Base-by-base conservation (phyloP, 2,329 filamentous ascomycete species). In the Colletotrichum liaoningense region DNA sequence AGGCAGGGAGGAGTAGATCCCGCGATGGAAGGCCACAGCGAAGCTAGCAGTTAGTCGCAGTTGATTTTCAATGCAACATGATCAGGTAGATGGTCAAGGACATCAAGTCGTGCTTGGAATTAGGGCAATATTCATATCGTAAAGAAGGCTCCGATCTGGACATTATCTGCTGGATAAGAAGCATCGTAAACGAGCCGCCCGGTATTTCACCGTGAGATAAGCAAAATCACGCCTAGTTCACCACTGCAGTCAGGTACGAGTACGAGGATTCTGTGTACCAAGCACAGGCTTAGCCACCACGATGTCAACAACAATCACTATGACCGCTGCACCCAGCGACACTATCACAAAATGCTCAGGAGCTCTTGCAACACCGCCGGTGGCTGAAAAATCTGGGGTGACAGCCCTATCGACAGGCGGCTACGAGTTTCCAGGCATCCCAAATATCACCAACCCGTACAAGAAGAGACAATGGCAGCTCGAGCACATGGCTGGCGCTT, bases 341-440 rank as follows among this genome's bases (percentile, higher is more conserved):
- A 14, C 19, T 35, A 12, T 30, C 14, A 42, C 38, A 19, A 42
- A 42, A 8, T 8, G 16, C 19, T 42, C 38, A 19, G 38, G 19
- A 42, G 19, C 16, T 3, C 38, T 42, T 1, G 38, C 6, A 42
- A 42, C 38, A 42, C 16, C 38, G 30, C 11, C 1, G 9, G 16
- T n/a, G 11, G 26, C 2, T 16, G 16, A 2, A 26, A 35, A 26
- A n/a, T 2, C 56, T 12, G 65, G 60, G 4, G 60, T 70, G 11
- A 14, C 67, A 9, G 67, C 54, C 2, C 30, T 70, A 7, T 55
- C 67, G 19, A 80, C 79, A 2, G 79, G 80, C 0, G 80, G 80
- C 19, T 80, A 79, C 14, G 75, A 76, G 0, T 78, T 89, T 30
- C 82, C 84, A 12, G 87, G 89, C 9, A 90, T 92, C 24, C 90